Evolutionary conservation across 495 filamentous ascomycete genomes (phyloP).

Genomic region (Aspergillus avenaceus): DNA sequence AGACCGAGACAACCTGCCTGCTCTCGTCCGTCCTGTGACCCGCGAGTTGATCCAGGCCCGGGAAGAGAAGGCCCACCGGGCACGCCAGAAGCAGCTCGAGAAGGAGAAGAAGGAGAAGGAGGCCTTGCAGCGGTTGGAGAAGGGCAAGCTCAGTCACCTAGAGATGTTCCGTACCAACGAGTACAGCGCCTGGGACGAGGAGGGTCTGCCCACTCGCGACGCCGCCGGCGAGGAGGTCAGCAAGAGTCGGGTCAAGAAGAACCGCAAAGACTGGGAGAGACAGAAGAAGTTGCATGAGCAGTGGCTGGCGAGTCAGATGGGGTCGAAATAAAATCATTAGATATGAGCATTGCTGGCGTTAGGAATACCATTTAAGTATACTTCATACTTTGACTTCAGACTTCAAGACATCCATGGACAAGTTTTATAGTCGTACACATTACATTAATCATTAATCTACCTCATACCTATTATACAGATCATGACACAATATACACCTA

Average conservation of each 20-base stretch:
- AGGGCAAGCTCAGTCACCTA: slow-evolving; percentile 63
- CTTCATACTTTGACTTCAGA: too few species aligned
- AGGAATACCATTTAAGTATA: too few species aligned
- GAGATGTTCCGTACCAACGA: slow-evolving; percentile 74
- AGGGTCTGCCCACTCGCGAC: slow-evolving; percentile 78
- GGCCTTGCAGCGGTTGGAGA: slow-evolving; percentile 56
- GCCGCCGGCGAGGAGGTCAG: slow-evolving; percentile 72
- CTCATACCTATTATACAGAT: too few species aligned
- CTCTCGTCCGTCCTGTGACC: slow-evolving; percentile 79
- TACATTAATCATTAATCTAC: too few species aligned
- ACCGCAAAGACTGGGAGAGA: slow-evolving; percentile 87
- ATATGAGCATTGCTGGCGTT: too few species aligned
- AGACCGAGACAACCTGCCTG: slow-evolving; percentile 68
- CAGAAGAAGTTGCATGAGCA: slow-evolving; percentile 84
- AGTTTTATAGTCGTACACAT: too few species aligned
- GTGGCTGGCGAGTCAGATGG: slow-evolving; percentile 44
- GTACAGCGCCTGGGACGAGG: slow-evolving; percentile 78
- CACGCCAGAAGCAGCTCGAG: slow-evolving; percentile 54
- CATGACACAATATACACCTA: too few species aligned
- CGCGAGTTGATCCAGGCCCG: slow-evolving; percentile 67
- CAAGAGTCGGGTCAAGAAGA: slow-evolving; percentile 77
- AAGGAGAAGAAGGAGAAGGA: slow-evolving; percentile 53
- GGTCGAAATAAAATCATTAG: neutral
- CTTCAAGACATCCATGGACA: too few species aligned
- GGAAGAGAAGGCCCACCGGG: slow-evolving; percentile 57